phyloP scores from a whole-genome alignment of 2,329 filamentous ascomycete species.

The Trichoderma polysporum region DNA sequence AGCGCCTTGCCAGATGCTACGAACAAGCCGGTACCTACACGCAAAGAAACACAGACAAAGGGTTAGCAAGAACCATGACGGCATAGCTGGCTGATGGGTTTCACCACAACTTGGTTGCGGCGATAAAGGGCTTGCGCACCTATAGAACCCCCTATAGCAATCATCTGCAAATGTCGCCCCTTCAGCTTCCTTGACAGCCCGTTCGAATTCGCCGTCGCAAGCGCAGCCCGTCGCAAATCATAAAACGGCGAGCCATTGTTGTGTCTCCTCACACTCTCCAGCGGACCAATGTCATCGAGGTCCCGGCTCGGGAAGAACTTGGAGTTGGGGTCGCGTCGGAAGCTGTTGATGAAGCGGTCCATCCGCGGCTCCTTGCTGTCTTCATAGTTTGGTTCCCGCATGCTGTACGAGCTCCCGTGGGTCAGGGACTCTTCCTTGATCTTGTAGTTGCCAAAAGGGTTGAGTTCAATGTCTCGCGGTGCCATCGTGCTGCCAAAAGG shows the following conservation, averaged over 20 bases:
- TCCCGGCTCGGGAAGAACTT: slow-evolving; percentile 49
- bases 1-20: slow-evolving; percentile 77
- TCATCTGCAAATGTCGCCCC: slow-evolving; percentile 90
- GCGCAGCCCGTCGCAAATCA: slow-evolving; percentile 57
- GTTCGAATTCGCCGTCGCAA: slow-evolving; percentile 70
- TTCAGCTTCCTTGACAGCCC: slow-evolving; percentile 76
- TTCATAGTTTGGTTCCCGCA: slow-evolving; percentile 50
- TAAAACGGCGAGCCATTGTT: slow-evolving; percentile 51
- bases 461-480: slow-evolving; percentile 52
- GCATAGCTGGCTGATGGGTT: neutral
- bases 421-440: slow-evolving; percentile 58
- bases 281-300: slow-evolving; percentile 27
- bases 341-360: slow-evolving; percentile 57
- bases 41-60: neutral
- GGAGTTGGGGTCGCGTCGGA: slow-evolving; percentile 59
- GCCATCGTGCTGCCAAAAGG: slow-evolving; percentile 35
- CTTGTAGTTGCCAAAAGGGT: slow-evolving; percentile 56
- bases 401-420: slow-evolving; percentile 51
- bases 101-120: neutral
- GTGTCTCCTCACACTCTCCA: slow-evolving; percentile 22
- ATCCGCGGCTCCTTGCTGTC: slow-evolving; percentile 37
- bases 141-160: slow-evolving; percentile 91
- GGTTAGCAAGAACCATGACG: neutral
- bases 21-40: slow-evolving; percentile 74
- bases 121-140: slow-evolving; percentile 46